Base-by-base conservation (phyloP, 177 flowering plant species). In the Vitis hybrid region DNA sequence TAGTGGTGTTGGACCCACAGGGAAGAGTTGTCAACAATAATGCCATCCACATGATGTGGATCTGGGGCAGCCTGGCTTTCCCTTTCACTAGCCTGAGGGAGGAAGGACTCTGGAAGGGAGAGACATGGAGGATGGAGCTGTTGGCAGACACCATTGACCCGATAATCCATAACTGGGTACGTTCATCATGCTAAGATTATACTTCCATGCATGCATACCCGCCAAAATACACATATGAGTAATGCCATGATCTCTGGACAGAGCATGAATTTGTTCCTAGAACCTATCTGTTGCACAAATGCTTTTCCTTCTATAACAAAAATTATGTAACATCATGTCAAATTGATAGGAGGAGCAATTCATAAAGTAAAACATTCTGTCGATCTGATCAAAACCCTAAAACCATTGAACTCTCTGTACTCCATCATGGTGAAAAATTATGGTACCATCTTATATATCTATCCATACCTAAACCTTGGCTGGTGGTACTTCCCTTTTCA, bases 11-110 rank as follows among this genome's bases (percentile, higher is more conserved):
- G 59, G 94, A 90, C 54, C 87, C 84, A 0, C 85, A 82, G 32
- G 92, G 91, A 1, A 76, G 62, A 64, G 88, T 83, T 0, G 78
- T 74, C 26, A 80, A 81, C 74, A 72, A 62, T 0, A 85, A 90
- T 60, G 94, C 94, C 0, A 55, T 88, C 50, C 89, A 83, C 79
- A 85, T 90, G 92, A 76, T 88, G 79, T 90, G 92, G 89, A 90
- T 90, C 21, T 90, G 92, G 94, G 91, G 87, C 23, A 80, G 82
- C 71, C 0, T 65, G 3, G 92, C 91, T 8, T 87, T 63, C 73
- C 92, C 92, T 56, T 90, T 90, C 78, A 85, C 86, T n/a, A 80
- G 70, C 69, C 32, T 26, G 2, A 80, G 79, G 62, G 94, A 90
- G 68, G 81, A 80, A 67, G 66, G 52, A 1, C 83, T 90, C 4